Conservation (phyloP, 2,329 filamentous ascomycete species). For the Pseudogymnoascus sp. region DNA sequence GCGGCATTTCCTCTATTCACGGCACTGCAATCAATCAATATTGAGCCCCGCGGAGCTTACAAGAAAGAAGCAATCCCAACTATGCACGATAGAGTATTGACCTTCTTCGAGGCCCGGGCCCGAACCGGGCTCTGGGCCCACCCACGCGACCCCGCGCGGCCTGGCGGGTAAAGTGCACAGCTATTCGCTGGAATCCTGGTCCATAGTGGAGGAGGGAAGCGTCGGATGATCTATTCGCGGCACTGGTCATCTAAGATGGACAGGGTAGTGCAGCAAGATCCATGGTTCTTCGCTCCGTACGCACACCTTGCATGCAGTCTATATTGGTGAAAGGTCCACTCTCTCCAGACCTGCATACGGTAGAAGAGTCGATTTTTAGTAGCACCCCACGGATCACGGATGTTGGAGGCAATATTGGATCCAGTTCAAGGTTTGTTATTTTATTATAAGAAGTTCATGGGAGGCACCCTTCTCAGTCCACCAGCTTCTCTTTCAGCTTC, state of each 20-base stretch:
- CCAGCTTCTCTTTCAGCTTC: background rate
- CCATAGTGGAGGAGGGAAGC: background rate
- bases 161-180: constrained; percentile 4
- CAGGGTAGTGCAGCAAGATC: background rate
- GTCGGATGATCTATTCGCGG: constrained; percentile 5
- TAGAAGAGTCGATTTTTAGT: background rate
- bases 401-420: background rate
- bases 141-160: background rate
- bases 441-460: background rate
- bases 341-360: background rate
- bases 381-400: background rate
- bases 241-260: background rate
- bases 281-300: background rate
- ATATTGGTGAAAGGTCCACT: background rate
- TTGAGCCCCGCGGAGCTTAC: background rate
- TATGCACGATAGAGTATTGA: constrained; percentile 7
- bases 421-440: background rate
- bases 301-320: background rate
- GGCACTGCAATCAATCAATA: background rate
- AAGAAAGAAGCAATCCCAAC: background rate
- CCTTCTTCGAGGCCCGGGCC: background rate
- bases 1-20: background rate
- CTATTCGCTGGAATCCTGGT: constrained; percentile 1
- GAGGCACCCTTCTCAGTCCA: background rate
- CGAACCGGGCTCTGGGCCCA: background rate